Evolutionary conservation across 176 grass and related monocot species (phyloP), one percentile per base, ranked within the genome.

Genomic region (Eragrostis curvula): DNA sequence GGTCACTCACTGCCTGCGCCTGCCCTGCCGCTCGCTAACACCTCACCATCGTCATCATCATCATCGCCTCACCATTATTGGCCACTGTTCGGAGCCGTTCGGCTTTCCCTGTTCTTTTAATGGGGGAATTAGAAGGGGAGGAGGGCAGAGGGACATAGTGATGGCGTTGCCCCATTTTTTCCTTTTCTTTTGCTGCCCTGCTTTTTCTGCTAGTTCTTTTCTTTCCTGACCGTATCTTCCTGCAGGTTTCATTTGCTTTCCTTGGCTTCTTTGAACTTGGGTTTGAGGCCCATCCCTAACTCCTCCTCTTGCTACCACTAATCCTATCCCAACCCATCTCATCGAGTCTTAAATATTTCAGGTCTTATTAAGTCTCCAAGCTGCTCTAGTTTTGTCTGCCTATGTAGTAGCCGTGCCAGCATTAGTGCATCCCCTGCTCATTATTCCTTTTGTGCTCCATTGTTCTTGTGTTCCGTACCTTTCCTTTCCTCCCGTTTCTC

Each of bases 181-280:
- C 8, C 29, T 73, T 66, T 78, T 80, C 44, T 53, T 51, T 46
- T 85, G 32, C 32, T 49, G 30, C 56, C 46, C 74, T 85, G 52
- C 79, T 70, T 49, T 81, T 25, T 36, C 15, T 46, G 24, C 17
- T 51, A 75, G 20, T 64, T 43, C 6, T 47, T 5, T 59, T 68
- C 25, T 36, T 36, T 36, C 48, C 75, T 20, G 60, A 63, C 45
- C 64, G 62, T 82, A 82, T 86, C 83, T 90, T 90, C 83, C 78
- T 66, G 88, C 78, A 50, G 83, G 66, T 76, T 57, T 74, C 83
- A 21, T 73, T 64, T 41, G 65, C 71, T 85, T 66, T 58, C 66
- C 29, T 43, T 75, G 44, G 36, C 63, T 79, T n/a, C n/a, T n/a
- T n/a, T n/a, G n/a, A n/a, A n/a, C n/a, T n/a, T n/a, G n/a, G n/a